phyloP scores from a whole-genome alignment of 441 rosid species.

The Rhodomyrtus psidioides region DNA sequence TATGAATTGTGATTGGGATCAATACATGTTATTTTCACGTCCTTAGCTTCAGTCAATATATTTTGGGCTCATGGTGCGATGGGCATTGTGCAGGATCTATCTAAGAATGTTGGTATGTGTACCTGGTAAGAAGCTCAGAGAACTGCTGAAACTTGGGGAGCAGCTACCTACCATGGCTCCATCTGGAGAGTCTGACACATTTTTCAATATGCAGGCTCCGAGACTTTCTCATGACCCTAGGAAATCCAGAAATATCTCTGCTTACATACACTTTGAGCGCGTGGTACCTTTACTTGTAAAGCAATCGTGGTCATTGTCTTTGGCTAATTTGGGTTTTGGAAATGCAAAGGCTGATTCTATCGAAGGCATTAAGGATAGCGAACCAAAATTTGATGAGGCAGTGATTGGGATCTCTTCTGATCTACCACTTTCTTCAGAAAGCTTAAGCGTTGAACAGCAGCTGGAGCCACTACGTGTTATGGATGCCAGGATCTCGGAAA shows the following conservation, averaged over 20 bases:
- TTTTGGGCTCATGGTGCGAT: background rate
- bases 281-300: constrained; percentile 53
- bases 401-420: constrained; percentile 29
- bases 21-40: background rate
- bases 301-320: constrained; percentile 78
- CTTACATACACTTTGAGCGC: constrained; percentile 66
- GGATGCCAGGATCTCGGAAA: constrained; percentile 74
- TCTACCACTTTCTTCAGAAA: constrained; percentile 26
- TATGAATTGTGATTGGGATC: background rate
- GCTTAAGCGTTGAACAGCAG: constrained; percentile 25
- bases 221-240: constrained; percentile 40
- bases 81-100: constrained; percentile 57
- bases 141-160: constrained; percentile 63
- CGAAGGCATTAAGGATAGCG: constrained; percentile 34
- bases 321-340: constrained; percentile 43
- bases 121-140: constrained; percentile 72
- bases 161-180: constrained; percentile 51
- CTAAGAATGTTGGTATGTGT: constrained; percentile 77
- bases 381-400: constrained; percentile 32
- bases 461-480: constrained; percentile 64
- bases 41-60: background rate
- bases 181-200: constrained; percentile 57
- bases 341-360: constrained; percentile 27
- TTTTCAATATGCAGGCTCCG: constrained; percentile 56
- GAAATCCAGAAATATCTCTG: constrained; percentile 49